phyloP scores from a whole-genome alignment of 1,284 basidiomycete species.

The Cutaneotrichosporon sp. region DNA sequence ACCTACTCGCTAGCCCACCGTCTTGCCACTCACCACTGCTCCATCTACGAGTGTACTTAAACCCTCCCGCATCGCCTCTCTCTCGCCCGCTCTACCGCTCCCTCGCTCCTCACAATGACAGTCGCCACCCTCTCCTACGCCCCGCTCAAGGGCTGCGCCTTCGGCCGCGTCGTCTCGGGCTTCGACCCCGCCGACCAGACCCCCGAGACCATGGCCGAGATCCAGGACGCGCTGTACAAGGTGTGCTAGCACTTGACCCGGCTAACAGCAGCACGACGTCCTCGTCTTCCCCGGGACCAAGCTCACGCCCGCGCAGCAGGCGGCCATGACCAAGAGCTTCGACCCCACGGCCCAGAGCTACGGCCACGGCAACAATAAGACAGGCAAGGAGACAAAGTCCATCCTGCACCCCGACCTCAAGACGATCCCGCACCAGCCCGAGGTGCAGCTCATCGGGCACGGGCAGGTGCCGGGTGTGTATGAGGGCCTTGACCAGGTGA shows the following conservation, averaged over 20 bases:
- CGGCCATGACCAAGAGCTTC: conserved; percentile 73
- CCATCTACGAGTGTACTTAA: neutral
- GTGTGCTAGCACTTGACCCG: neutral
- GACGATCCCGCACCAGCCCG: conserved; percentile 79
- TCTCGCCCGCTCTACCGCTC: neutral
- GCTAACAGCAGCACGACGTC: conserved; percentile 62
- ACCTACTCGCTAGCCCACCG: too few species aligned
- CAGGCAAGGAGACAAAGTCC: conserved; percentile 67
- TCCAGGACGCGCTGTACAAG: conserved; percentile 64
- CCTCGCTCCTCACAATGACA: neutral
- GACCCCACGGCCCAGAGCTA: conserved; percentile 72
- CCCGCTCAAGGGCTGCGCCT: conserved; percentile 33
- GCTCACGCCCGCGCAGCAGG: conserved; percentile 78
- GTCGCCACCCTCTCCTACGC: neutral
- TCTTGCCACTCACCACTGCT: neutral
- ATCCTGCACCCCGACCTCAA: conserved; percentile 82
- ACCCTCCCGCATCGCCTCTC: neutral
- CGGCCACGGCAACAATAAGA: conserved; percentile 83
- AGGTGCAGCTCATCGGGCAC: conserved; percentile 84
- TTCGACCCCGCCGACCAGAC: conserved; percentile 62
- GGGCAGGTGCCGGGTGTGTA: conserved; percentile 67
- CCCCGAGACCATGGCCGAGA: conserved; percentile 61
- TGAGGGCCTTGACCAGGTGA: conserved; percentile 70
- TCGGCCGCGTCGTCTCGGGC: conserved; percentile 67
- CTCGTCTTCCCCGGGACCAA: conserved; percentile 71